phyloP scores from a whole-genome alignment of 169 alveolate species.

The Fabrea salina region DNA sequence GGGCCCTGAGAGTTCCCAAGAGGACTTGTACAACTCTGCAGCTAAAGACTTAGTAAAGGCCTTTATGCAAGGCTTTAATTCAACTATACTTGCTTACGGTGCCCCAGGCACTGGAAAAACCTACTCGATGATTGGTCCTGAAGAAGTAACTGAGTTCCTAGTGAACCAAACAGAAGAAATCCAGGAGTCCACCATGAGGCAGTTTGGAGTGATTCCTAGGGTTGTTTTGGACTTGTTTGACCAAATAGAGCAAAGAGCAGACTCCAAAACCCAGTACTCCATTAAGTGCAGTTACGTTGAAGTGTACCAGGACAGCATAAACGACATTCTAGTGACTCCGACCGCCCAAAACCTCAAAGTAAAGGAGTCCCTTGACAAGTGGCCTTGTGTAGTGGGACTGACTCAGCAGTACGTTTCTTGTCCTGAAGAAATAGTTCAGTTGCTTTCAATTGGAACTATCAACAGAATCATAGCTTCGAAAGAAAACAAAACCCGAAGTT shows the following conservation, averaged over 20 bases:
- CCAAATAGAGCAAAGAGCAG: neutral
- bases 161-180: neutral
- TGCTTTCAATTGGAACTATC: constrained; percentile 10
- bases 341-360: constrained; percentile 48
- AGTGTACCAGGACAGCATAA: constrained; percentile 64
- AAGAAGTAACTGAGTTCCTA: constrained; percentile 17
- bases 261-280: neutral
- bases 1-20: no score
- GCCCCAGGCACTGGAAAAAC: constrained; percentile 72
- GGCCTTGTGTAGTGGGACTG: constrained; percentile 50
- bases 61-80: constrained; percentile 66
- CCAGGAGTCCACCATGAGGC: neutral
- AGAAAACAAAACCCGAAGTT: constrained; percentile 23
- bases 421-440: constrained; percentile 21
- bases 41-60: no score
- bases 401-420: neutral
- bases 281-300: constrained; percentile 45
- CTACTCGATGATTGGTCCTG: constrained; percentile 67
- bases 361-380: constrained; percentile 54
- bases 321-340: constrained; percentile 47
- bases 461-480: neutral
- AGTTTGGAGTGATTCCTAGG: constrained; percentile 27
- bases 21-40: no score
- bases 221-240: constrained; percentile 8
- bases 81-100: constrained; percentile 73